Evolutionary conservation across 2,329 filamentous ascomycete genomes (phyloP).

Genomic region (Teratosphaeriaceae sp.): DNA sequence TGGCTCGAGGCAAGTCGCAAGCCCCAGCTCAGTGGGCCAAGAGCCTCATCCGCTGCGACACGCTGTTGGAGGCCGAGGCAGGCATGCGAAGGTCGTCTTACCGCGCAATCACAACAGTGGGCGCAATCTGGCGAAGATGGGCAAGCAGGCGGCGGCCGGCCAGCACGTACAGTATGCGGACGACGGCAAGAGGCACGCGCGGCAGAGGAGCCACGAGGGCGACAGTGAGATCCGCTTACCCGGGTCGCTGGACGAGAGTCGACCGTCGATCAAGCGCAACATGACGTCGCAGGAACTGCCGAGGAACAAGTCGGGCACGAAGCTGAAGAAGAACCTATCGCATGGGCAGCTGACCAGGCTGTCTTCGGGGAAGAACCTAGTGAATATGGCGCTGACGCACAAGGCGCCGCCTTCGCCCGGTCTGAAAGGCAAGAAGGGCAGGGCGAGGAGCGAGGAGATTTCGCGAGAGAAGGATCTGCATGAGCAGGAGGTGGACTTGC

Average conservation of each 20-base stretch:
- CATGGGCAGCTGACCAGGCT: slow-evolving; percentile 40
- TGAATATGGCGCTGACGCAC: slow-evolving; percentile 9
- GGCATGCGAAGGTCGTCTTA: slow-evolving; percentile 26
- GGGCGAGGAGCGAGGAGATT: slow-evolving; percentile 26
- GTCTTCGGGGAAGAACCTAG: slow-evolving; percentile 33
- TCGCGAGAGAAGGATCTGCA: slow-evolving; percentile 22
- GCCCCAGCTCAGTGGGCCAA: slow-evolving; percentile 20
- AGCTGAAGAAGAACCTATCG: slow-evolving; percentile 35
- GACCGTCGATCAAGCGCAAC: slow-evolving; percentile 25
- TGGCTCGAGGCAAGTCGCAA: slow-evolving; percentile 12
- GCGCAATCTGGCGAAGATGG: slow-evolving; percentile 25
- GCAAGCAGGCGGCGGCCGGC: slow-evolving; percentile 14
- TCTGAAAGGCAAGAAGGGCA: slow-evolving; percentile 20
- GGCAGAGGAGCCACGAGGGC: slow-evolving; percentile 22
- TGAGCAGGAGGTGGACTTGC: slow-evolving; percentile 22
- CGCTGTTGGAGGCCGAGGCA: slow-evolving; percentile 14
- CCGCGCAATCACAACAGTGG: slow-evolving; percentile 28
- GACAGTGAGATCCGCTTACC: slow-evolving; percentile 30
- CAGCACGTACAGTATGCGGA: slow-evolving; percentile 11
- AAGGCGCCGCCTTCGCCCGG: slow-evolving; percentile 22
- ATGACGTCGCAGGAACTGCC: slow-evolving; percentile 26
- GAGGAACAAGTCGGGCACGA: slow-evolving; percentile 23
- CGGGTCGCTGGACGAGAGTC: slow-evolving; percentile 25
- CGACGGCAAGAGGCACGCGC: slow-evolving; percentile 17
- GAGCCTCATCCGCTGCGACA: slow-evolving; percentile 17